A percentile compares a stretch with the other conserved stretches of the same genome.
Evolutionary conservation across 2,329 filamentous ascomycete species (phyloP).

Genomic region (Esteya vermicola): DNA sequence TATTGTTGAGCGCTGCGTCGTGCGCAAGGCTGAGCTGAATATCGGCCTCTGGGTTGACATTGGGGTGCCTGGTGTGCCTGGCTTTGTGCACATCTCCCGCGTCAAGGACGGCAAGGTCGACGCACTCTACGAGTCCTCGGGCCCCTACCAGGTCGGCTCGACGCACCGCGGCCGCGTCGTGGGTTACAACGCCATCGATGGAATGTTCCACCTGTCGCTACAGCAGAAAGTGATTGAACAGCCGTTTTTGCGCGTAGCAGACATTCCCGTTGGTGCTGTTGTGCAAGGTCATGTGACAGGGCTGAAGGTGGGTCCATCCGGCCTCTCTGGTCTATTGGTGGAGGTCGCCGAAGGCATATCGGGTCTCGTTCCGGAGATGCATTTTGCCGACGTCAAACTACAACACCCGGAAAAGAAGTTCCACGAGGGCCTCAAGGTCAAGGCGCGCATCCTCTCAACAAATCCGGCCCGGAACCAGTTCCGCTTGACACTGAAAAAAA

Average conservation of each 20-base stretch:
- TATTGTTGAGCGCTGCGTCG: conserved; percentile 61
- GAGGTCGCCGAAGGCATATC: conserved; percentile 75
- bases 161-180: conserved; percentile 70
- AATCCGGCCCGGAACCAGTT: conserved; percentile 64
- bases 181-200: conserved; percentile 78
- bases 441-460: conserved; percentile 70
- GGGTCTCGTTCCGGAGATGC: conserved; percentile 77
- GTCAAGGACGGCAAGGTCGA: conserved; percentile 86
- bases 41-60: conserved; percentile 72
- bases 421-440: conserved; percentile 70
- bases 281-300: conserved; percentile 78
- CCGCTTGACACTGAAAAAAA: conserved; percentile 86
- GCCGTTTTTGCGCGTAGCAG: conserved; percentile 80
- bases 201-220: conserved; percentile 71
- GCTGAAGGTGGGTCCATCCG: conserved; percentile 62
- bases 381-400: conserved; percentile 75
- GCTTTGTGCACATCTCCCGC: conserved; percentile 89
- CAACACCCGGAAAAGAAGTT: conserved; percentile 96
- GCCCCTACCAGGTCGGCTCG: conserved; percentile 64
- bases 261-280: conserved; percentile 67
- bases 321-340: conserved; percentile 68
- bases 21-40: conserved; percentile 65
- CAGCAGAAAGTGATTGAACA: conserved; percentile 74
- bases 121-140: conserved; percentile 59
- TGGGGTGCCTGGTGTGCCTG: conserved; percentile 51